Percentiles rank a stretch among this genome's conserved stretches.
Conservation (phyloP, 106 monocot genomes). For the Alisma plantagoaquatica region DNA sequence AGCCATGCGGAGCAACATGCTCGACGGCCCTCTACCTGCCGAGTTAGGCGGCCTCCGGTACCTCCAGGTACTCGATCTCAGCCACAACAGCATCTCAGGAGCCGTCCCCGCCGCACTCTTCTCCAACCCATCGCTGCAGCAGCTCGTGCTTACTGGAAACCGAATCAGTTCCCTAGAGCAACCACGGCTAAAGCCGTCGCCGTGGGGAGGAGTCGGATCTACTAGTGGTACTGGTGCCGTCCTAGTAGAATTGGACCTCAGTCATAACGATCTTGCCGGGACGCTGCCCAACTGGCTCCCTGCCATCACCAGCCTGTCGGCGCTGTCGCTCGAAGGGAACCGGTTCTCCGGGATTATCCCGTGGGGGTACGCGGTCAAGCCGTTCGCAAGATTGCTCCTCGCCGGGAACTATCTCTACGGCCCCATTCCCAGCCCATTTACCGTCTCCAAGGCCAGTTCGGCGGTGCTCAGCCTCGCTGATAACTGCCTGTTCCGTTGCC, state of each 20-base stretch:
- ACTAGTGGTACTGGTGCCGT: too few species aligned
- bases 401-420: constrained; percentile 63
- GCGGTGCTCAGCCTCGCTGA: constrained; percentile 40
- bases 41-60: constrained; percentile 1
- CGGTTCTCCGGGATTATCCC: constrained; percentile 58
- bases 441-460: constrained; percentile 20
- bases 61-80: constrained; percentile 56
- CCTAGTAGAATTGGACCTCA: constrained; percentile 45
- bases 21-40: constrained; percentile 21
- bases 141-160: constrained; percentile 37
- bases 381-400: constrained; percentile 43
- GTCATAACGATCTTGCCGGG: constrained; percentile 40
- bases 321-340: constrained; percentile 42
- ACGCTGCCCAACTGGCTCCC: constrained; percentile 31
- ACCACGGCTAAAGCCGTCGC: not conserved
- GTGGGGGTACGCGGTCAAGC: constrained; percentile 37
- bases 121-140: constrained; percentile 51
- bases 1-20: constrained; percentile 27
- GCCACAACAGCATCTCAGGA: constrained; percentile 37
- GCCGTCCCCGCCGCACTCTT: constrained; percentile 32
- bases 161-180: constrained; percentile 9
- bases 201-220: constrained; percentile 6
- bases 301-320: constrained; percentile 39
- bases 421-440: constrained; percentile 37
- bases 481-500: constrained; percentile 60